A percentile compares a stretch with the other conserved stretches of the same genome.
phyloP scores from a whole-genome alignment of 2,329 filamentous ascomycete genomes.

The Lachnellula occidentalis region DNA sequence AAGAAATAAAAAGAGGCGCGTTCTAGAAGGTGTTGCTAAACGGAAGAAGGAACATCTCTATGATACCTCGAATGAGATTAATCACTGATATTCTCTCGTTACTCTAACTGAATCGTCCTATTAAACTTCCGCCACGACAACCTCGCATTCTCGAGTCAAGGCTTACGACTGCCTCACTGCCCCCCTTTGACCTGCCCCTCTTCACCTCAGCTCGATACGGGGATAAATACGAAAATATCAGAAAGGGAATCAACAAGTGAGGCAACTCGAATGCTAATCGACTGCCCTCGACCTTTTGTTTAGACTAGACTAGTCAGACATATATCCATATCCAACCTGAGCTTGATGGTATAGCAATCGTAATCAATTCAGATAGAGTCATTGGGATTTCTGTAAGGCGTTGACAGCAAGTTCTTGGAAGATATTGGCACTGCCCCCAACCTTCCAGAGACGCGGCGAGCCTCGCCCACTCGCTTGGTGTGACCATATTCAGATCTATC shows the following conservation, averaged over 20 bases:
- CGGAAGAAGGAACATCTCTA: no score
- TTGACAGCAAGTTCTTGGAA: background rate
- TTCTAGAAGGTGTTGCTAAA: no score
- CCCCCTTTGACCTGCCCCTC: background rate
- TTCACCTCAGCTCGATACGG: background rate
- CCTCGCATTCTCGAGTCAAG: slow-evolving; percentile 1
- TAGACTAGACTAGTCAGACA: background rate
- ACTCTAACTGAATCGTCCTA: background rate
- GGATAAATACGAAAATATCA: background rate
- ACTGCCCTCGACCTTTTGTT: background rate
- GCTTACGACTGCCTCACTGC: background rate
- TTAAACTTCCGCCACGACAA: background rate
- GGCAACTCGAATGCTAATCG: background rate
- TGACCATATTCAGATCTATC: slow-evolving; percentile 23
- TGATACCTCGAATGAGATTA: slow-evolving; percentile 4
- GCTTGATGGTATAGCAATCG: background rate
- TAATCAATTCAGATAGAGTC: background rate
- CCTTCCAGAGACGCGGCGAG: slow-evolving; percentile 9
- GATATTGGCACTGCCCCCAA: slow-evolving; percentile 1
- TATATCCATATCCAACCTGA: background rate
- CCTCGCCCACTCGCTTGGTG: slow-evolving; percentile 17
- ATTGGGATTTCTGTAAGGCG: background rate
- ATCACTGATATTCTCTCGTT: slow-evolving; percentile 4
- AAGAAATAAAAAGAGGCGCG: no score
- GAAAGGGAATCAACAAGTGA: background rate